Base-by-base conservation (phyloP, 805 yeast genomes). In the Saccharomycopsis babjevae region DNA sequence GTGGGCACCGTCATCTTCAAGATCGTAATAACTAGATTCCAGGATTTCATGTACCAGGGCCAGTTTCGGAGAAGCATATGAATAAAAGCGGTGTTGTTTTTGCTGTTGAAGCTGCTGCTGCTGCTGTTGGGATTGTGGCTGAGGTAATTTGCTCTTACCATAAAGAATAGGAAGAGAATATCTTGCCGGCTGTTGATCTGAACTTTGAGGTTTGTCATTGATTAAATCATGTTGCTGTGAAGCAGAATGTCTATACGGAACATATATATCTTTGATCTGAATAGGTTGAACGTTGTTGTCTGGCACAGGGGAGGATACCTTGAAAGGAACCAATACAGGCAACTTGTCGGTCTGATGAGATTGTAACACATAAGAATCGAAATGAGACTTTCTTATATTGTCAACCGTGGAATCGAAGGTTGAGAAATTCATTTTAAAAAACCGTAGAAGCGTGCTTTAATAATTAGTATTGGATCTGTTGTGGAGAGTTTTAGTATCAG, bases 321-420 rank as follows among this genome's bases (percentile, higher is more conserved):
- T 61, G 56, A 61, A 57, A 2, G 63, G 63, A 38, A 61, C 32
- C 20, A 61, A 52, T 4, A 60, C 59, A 1, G 63, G 63, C 25
- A 61, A 54, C 32, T 61, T 61, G 20, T 56, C 39, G 10, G 22
- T 38, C 20, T 36, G 30, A 46, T 46, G 34, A 22, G 52, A 32
- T 3, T 46, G 52, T 18, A 46, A 22, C n/a, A 46, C 52, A 22
- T 25, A 46, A 5, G 52, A 46, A n/a, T 46, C 52, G 32, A 46
- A 46, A 46, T 25, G 16, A 13, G 52, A 20, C 3, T 46, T 46
- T 46, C 28, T 46, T 32, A 46, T 3, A 5, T 46, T 22, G 32
- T 46, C 52, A n/a, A 10, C 15, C 5, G 50, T 18, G 13, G 50
- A 25, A 42, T 46, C 52, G 34, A 46, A 10, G 25, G 52, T 18